These are phyloP conservation scores for Piromyces finnis DNA, from an alignment of 192 early-diverging fungal species.

Conservation along the genomic window DNA sequence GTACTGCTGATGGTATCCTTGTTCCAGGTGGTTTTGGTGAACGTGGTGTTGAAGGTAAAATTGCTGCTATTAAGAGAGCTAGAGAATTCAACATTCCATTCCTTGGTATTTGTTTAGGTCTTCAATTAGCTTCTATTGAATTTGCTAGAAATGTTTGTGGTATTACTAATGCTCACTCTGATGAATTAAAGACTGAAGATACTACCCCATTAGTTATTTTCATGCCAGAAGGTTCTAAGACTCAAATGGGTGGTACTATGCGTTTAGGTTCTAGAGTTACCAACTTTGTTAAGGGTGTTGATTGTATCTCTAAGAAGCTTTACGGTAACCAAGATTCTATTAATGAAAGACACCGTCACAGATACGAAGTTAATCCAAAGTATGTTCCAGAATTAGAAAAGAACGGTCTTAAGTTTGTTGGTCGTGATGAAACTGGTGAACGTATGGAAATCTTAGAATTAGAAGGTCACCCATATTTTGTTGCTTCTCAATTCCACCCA, in stretches of 20 bases:
- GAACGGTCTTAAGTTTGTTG: conserved; percentile 74
- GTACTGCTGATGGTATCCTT: conserved; percentile 77
- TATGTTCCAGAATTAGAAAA: conserved; percentile 53
- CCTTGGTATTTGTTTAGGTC: conserved; percentile 93
- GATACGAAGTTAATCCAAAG: conserved; percentile 91
- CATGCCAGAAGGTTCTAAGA: conserved; percentile 94
- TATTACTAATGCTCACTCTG: conserved; percentile 58
- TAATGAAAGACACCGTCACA: conserved; percentile 23
- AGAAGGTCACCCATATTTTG: conserved; percentile 70
- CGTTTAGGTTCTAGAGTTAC: conserved; percentile 75
- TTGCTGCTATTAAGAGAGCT: conserved; percentile 87
- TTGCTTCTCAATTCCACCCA: conserved; percentile 91
- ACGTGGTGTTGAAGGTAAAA: conserved; percentile 92
- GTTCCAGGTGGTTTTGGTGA: conserved; percentile 96
- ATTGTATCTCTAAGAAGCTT: conserved; percentile 1
- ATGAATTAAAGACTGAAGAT: conserved; percentile 63
- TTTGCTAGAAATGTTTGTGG: conserved; percentile 86
- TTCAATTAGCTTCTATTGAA: conserved; percentile 94
- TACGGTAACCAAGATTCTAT: not conserved
- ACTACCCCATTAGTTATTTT: conserved; percentile 66
- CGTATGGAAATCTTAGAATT: conserved; percentile 95
- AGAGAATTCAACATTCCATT: conserved; percentile 94
- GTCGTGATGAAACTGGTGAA: conserved; percentile 82
- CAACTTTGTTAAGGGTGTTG: conserved; percentile 15
- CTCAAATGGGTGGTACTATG: conserved; percentile 94